Conservation (phyloP, 495 filamentous ascomycete genomes). For the Penicillium steckii region DNA sequence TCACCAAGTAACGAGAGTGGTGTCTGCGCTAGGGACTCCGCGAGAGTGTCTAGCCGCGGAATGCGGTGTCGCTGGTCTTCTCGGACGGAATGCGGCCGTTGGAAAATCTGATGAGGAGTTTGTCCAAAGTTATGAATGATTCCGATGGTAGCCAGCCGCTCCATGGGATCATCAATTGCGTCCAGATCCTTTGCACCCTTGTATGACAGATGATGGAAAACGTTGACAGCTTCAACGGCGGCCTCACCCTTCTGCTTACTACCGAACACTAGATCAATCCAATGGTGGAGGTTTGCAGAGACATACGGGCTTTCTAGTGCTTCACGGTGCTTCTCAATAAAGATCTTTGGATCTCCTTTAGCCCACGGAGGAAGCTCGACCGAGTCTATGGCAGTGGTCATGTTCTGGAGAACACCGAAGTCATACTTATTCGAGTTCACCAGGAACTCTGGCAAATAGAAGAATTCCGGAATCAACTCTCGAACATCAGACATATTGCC, state of each 20-base stretch:
- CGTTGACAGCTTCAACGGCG: conserved; percentile 86
- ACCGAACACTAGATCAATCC: conserved; percentile 96
- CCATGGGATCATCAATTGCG: conserved; percentile 81
- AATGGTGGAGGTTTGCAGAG: conserved; percentile 83
- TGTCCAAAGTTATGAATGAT: conserved; percentile 99
- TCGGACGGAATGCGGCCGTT: conserved; percentile 68
- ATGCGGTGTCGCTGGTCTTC: conserved; percentile 62
- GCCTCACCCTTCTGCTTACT: conserved; percentile 93
- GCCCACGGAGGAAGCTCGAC: conserved; percentile 93
- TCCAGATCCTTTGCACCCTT: conserved; percentile 91
- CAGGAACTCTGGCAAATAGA: conserved; percentile 91
- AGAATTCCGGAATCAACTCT: conserved; percentile 95
- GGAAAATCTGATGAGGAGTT: conserved; percentile 93
- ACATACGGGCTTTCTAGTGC: conserved; percentile 94
- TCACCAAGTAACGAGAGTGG: conserved; percentile 74
- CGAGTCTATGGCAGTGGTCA: conserved; percentile 72
- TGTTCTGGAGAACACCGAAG: conserved; percentile 82
- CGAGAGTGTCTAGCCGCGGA: conserved; percentile 72
- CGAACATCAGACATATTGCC: conserved; percentile 92
- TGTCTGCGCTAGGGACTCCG: conserved; percentile 73
- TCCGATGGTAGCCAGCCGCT: conserved; percentile 81
- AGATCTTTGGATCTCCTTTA: conserved; percentile 93
- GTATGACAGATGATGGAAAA: conserved; percentile 95
- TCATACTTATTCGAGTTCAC: conserved; percentile 90
- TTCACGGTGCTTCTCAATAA: conserved; percentile 90